Conservation (phyloP, 495 filamentous ascomycete genomes). For the Xanthoparmelia taractica region DNA sequence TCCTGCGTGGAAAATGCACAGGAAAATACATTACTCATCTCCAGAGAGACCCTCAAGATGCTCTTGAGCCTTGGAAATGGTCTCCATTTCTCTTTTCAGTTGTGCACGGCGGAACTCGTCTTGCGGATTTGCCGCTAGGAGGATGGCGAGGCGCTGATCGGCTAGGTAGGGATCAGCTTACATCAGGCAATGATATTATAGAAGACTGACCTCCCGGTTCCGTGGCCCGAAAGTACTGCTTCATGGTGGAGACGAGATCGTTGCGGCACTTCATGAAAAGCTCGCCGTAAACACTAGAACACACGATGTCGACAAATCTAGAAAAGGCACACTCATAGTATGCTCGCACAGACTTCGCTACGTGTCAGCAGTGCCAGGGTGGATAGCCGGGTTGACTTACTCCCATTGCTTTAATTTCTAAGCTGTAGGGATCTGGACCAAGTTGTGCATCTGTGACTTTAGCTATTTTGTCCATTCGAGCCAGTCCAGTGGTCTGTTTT, state of each 20-base stretch:
- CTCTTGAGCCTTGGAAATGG: slow-evolving; percentile 39
- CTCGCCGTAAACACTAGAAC: slow-evolving; percentile 39
- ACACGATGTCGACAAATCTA: slow-evolving; percentile 44
- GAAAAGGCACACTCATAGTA: slow-evolving; percentile 49
- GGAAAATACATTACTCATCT: background rate
- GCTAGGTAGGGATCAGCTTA: slow-evolving; percentile 26
- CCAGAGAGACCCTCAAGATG: slow-evolving; percentile 30
- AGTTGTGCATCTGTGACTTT: slow-evolving; percentile 31
- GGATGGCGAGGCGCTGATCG: slow-evolving; percentile 33
- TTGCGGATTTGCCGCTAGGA: slow-evolving; percentile 46
- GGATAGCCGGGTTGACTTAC: slow-evolving; percentile 28
- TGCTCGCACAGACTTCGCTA: slow-evolving; percentile 34
- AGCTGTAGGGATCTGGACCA: slow-evolving; percentile 35
- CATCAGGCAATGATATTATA: background rate
- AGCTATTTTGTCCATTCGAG: slow-evolving; percentile 15
- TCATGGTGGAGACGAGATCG: slow-evolving; percentile 33
- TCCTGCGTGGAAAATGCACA: background rate
- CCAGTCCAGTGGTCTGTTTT: slow-evolving; percentile 2
- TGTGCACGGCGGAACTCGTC: slow-evolving; percentile 34
- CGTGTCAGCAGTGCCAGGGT: slow-evolving; percentile 10
- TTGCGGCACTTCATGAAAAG: slow-evolving; percentile 40
- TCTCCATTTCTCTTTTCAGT: slow-evolving; percentile 38
- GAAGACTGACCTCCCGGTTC: slow-evolving; percentile 35
- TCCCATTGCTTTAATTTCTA: slow-evolving; percentile 47
- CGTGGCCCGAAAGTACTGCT: slow-evolving; percentile 30